These are phyloP conservation scores for Cryptococcus jaspeensis DNA, from an alignment of 1,284 basidiomycete genomes.

Conservation along the genomic window DNA sequence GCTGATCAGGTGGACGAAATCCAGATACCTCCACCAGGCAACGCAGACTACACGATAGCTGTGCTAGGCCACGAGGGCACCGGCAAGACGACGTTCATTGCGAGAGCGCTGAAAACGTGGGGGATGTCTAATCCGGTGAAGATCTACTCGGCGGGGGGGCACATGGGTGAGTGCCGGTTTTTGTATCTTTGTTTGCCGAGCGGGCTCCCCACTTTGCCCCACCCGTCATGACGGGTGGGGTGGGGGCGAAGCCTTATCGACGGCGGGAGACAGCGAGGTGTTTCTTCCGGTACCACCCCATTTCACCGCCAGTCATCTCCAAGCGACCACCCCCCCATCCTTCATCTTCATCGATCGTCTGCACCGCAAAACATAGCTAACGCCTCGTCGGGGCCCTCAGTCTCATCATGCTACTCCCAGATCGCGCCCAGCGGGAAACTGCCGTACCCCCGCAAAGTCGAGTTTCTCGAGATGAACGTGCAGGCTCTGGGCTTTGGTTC, in stretches of 20 bases:
- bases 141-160: slow-evolving; percentile 17
- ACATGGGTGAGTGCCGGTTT: slow-evolving; percentile 26
- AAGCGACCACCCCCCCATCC: no score
- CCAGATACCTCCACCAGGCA: background rate
- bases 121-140: slow-evolving; percentile 29
- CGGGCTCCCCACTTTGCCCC: no score
- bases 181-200: background rate
- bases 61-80: slow-evolving; percentile 44
- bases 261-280: background rate
- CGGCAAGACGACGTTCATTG: slow-evolving; percentile 47
- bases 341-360: no score
- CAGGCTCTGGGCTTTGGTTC: slow-evolving; percentile 23
- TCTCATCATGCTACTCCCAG: slow-evolving; percentile 35
- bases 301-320: no score
- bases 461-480: slow-evolving; percentile 47
- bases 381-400: slow-evolving; percentile 13
- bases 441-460: slow-evolving; percentile 32
- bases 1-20: background rate
- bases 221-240: no score
- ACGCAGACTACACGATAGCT: slow-evolving; percentile 41
- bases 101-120: slow-evolving; percentile 43
- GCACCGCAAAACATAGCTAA: no score
- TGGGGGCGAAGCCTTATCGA: no score
- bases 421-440: slow-evolving; percentile 41
- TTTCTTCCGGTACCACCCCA: no score